phyloP scores from a whole-genome alignment of 2,329 filamentous ascomycete species.

The Sporothrix pallida region DNA sequence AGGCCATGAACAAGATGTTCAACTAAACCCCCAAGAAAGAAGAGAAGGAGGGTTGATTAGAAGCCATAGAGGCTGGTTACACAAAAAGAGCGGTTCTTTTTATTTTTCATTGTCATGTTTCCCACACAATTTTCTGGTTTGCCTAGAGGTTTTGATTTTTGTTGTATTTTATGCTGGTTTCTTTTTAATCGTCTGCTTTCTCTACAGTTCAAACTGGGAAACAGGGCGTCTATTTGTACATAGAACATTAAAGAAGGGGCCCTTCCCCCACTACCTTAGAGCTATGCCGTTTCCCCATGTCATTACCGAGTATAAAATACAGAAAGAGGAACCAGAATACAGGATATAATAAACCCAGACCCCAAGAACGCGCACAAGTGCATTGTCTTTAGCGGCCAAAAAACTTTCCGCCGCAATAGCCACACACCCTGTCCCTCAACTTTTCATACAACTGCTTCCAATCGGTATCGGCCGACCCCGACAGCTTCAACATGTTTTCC shows the following conservation, averaged over 20 bases:
- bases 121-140: background rate
- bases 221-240: conserved; percentile 12
- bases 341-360: background rate
- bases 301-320: background rate
- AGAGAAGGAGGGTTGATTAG: background rate
- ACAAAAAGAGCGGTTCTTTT: conserved; percentile 6
- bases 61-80: background rate
- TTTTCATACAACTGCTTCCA: conserved; percentile 33
- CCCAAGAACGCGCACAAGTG: too few relatives aligned
- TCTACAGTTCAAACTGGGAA: background rate
- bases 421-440: conserved; percentile 42
- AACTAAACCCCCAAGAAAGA: conserved; percentile 46
- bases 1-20: conserved; percentile 79
- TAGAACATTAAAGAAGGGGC: conserved; percentile 10
- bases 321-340: background rate
- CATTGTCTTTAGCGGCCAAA: conserved; percentile 37
- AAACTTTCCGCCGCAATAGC: conserved; percentile 48
- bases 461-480: conserved; percentile 35
- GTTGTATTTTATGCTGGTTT: background rate
- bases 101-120: background rate
- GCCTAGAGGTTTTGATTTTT: conserved; percentile 5
- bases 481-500: conserved; percentile 40
- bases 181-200: background rate
- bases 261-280: background rate
- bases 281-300: background rate